These are phyloP conservation scores for Trichosporon ovoides DNA, from an alignment of 1,284 basidiomycete species.

Conservation along the genomic window DNA sequence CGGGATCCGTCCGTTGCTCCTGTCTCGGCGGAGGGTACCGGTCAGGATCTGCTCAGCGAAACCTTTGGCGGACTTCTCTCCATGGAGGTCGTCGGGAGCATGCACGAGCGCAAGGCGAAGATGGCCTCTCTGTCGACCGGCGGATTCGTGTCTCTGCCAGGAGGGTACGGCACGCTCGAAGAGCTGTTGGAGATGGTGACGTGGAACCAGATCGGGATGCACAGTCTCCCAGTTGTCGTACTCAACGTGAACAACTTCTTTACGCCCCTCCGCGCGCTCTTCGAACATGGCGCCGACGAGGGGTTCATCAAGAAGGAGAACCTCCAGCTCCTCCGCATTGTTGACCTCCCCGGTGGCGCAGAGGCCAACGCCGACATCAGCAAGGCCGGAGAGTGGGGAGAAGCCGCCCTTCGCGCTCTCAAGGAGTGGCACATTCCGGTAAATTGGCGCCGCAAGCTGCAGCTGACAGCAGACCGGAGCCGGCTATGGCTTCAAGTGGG, in stretches of 20 bases:
- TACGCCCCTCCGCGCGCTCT: constrained; percentile 66
- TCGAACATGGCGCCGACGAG: constrained; percentile 61
- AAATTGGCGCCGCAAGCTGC: constrained; percentile 16
- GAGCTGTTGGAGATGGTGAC: constrained; percentile 88
- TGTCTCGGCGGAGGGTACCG: constrained; percentile 37
- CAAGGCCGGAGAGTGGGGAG: constrained; percentile 62
- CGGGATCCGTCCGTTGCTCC: not conserved
- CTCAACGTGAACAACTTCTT: constrained; percentile 77
- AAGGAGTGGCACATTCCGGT: constrained; percentile 56
- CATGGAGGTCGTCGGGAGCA: constrained; percentile 63
- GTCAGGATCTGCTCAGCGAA: constrained; percentile 41
- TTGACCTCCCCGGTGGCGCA: constrained; percentile 62
- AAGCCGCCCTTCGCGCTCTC: constrained; percentile 61
- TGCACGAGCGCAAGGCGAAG: constrained; percentile 86
- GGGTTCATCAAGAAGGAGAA: constrained; percentile 70
- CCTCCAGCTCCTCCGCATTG: constrained; percentile 60
- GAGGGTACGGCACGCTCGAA: constrained; percentile 87
- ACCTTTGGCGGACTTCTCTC: constrained; percentile 47
- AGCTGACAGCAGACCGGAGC: constrained; percentile 29
- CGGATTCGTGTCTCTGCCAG: constrained; percentile 81
- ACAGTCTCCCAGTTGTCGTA: constrained; percentile 69
- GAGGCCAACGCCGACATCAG: constrained; percentile 56
- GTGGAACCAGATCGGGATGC: constrained; percentile 80
- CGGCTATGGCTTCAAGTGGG: constrained; percentile 42
- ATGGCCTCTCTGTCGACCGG: constrained; percentile 70